Evolutionary conservation across 2,329 filamentous ascomycete genomes (phyloP).

Genomic region (Fusarium verticillioides): DNA sequence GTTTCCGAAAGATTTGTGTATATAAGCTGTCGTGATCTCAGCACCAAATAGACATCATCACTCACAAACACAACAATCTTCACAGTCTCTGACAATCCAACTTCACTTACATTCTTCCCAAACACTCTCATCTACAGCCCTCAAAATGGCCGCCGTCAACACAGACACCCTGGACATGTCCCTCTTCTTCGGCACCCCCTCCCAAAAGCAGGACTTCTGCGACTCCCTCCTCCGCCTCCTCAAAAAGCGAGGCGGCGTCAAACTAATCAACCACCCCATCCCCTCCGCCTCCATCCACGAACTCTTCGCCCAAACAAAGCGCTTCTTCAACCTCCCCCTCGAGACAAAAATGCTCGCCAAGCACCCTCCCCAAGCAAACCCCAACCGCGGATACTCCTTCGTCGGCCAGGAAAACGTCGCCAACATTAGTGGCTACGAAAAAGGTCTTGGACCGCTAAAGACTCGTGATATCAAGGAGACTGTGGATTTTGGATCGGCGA

Average conservation of each 20-base stretch:
- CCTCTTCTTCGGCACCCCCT: slow-evolving; percentile 43
- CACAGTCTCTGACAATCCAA: neutral
- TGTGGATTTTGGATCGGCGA: slow-evolving; percentile 52
- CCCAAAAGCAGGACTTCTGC: slow-evolving; percentile 42
- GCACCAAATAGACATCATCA: neutral
- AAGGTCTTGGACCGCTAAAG: slow-evolving; percentile 63
- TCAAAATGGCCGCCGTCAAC: slow-evolving; percentile 29
- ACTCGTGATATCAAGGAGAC: slow-evolving; percentile 59
- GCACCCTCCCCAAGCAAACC: slow-evolving; percentile 48
- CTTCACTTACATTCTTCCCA: neutral
- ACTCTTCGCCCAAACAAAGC: slow-evolving; percentile 41
- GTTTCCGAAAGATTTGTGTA: slow-evolving; percentile 16
- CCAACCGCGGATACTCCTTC: slow-evolving; percentile 52
- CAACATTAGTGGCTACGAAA: slow-evolving; percentile 48
- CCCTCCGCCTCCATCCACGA: slow-evolving; percentile 36
- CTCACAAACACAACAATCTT: neutral
- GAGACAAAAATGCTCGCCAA: slow-evolving; percentile 48
- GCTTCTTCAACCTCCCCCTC: slow-evolving; percentile 49
- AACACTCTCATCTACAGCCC: neutral
- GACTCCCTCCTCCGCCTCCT: slow-evolving; percentile 36
- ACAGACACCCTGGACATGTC: slow-evolving; percentile 45
- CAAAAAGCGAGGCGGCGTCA: slow-evolving; percentile 41
- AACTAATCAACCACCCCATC: slow-evolving; percentile 44
- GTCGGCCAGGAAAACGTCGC: slow-evolving; percentile 51
- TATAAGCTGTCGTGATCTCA: neutral